phyloP scores from a whole-genome alignment of 768 basidiomycete species.

The Kwoniella pini region DNA sequence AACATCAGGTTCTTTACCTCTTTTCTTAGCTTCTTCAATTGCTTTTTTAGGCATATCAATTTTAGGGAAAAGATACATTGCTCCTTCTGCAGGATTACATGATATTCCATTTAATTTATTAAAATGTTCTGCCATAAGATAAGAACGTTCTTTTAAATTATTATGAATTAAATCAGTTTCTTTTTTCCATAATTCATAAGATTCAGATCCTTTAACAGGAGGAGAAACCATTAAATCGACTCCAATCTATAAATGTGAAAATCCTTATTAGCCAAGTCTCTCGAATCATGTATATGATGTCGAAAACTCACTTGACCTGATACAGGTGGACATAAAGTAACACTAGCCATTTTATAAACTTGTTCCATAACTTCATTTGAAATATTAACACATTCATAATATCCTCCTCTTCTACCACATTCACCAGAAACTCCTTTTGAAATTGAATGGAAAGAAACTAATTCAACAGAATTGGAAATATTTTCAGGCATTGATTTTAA shows the following conservation, averaged over 20 bases:
- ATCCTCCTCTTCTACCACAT: constrained; percentile 95
- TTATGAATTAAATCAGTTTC: constrained; percentile 80
- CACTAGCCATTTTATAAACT: constrained; percentile 95
- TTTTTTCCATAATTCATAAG: constrained; percentile 74
- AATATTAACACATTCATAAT: constrained; percentile 90
- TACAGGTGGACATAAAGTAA: constrained; percentile 84
- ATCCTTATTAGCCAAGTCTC: background rate
- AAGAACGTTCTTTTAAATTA: constrained; percentile 54
- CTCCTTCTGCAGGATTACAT: constrained; percentile 68
- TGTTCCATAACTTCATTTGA: constrained; percentile 72
- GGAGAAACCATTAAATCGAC: constrained; percentile 94
- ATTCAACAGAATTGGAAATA: constrained; percentile 60
- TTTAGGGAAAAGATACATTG: constrained; percentile 88
- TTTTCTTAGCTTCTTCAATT: constrained; percentile 67
- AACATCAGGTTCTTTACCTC: constrained; percentile 79
- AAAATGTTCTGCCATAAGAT: constrained; percentile 71
- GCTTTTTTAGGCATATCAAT: constrained; percentile 74
- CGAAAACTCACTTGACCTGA: constrained; percentile 60
- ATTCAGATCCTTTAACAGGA: constrained; percentile 71
- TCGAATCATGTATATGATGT: background rate
- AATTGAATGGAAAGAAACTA: constrained; percentile 96
- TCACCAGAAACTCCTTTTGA: constrained; percentile 96
- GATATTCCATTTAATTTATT: constrained; percentile 81
- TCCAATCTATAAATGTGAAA: constrained; percentile 66
- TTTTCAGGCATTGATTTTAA: constrained; percentile 68